Evolutionary conservation across 805 yeast genomes (phyloP).

Genomic region (Saturnispora serradocipensis): DNA sequence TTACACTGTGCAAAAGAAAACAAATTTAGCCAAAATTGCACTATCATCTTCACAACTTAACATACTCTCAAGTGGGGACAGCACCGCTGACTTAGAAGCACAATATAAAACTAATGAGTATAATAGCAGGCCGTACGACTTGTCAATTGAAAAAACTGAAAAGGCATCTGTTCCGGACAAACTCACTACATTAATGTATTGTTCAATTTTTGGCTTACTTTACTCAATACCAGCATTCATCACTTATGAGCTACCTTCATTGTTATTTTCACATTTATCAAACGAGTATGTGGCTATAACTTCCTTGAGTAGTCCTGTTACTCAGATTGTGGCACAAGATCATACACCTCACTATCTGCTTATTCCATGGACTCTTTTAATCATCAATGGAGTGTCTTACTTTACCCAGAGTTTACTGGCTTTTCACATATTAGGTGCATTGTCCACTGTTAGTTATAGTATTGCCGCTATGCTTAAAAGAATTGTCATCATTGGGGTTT

Average conservation of each 20-base stretch:
- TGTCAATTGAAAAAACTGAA: slow-evolving; percentile 2
- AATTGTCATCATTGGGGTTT: slow-evolving; percentile 71
- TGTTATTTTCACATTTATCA: slow-evolving; percentile 9
- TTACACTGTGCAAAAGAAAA: slow-evolving; percentile 33
- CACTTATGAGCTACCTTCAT: slow-evolving; percentile 44
- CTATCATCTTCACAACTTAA: slow-evolving; percentile 6
- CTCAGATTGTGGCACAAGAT: neutral
- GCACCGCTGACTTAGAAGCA: slow-evolving; percentile 9
- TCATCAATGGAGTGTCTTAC: slow-evolving; percentile 66
- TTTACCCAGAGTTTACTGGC: slow-evolving; percentile 75
- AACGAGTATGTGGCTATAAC: slow-evolving; percentile 7
- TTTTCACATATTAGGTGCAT: slow-evolving; percentile 68
- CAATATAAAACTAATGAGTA: neutral
- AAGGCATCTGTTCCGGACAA: slow-evolving; percentile 49
- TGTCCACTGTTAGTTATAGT: slow-evolving; percentile 79
- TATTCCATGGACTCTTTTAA: slow-evolving; percentile 40
- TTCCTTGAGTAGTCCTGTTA: neutral
- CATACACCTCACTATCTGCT: slow-evolving; percentile 17
- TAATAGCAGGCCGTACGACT: neutral
- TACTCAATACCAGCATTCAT: slow-evolving; percentile 71
- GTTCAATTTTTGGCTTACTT: slow-evolving; percentile 62
- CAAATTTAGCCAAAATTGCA: slow-evolving; percentile 6
- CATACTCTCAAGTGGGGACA: neutral
- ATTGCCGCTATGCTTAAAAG: slow-evolving; percentile 84
- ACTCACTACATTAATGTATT: slow-evolving; percentile 69